phyloP scores from a whole-genome alignment of 495 filamentous ascomycete genomes.

The Letharia lupina region DNA sequence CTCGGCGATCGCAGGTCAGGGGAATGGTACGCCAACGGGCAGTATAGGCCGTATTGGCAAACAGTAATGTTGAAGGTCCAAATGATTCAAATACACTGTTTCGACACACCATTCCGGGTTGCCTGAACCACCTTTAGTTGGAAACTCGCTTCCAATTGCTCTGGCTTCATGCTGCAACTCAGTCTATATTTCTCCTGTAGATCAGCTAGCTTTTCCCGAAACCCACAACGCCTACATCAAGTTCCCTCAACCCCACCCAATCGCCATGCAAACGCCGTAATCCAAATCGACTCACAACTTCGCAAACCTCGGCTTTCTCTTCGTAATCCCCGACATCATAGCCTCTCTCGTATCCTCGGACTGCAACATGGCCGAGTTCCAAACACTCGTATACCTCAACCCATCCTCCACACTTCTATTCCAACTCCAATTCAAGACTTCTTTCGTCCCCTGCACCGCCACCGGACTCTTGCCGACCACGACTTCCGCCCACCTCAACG shows the following conservation, averaged over 20 bases:
- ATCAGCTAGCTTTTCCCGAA: no score
- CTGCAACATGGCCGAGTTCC: constrained; percentile 81
- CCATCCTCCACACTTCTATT: constrained; percentile 73
- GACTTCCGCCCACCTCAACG: constrained; percentile 54
- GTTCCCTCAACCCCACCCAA: neutral
- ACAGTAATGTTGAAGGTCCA: neutral
- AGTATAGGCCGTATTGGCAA: neutral
- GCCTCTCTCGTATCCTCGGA: constrained; percentile 68
- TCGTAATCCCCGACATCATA: constrained; percentile 66
- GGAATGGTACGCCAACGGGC: neutral
- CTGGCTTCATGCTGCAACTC: no score
- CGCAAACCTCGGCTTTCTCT: constrained; percentile 73
- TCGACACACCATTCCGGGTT: neutral
- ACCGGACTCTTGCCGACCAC: constrained; percentile 82
- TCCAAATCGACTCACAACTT: constrained; percentile 54
- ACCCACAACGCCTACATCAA: neutral
- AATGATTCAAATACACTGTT: neutral
- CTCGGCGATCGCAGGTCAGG: neutral
- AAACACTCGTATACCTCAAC: constrained; percentile 72
- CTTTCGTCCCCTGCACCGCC: constrained; percentile 88
- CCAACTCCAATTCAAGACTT: constrained; percentile 77
- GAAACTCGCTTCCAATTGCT: neutral
- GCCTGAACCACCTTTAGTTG: neutral
- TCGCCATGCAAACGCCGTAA: neutral
- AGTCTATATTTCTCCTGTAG: no score